These are phyloP conservation scores for Nakaseomyces glabratus DNA, from an alignment of 1,139 yeast genomes.

Conservation along the genomic window DNA sequence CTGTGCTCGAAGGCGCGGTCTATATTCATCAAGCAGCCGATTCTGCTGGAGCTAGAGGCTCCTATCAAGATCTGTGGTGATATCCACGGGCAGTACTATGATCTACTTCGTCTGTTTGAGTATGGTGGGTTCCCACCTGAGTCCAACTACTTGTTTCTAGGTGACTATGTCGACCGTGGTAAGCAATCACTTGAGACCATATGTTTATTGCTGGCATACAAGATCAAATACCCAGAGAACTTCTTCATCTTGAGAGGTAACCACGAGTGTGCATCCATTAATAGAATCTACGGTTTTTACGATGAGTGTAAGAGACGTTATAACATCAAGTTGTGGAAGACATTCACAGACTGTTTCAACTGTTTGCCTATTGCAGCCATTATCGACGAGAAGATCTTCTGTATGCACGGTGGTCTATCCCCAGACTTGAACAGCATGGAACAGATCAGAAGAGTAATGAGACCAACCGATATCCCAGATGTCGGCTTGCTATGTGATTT, in stretches of 20 bases:
- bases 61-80: slow-evolving; percentile 94
- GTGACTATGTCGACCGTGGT: slow-evolving; percentile 97
- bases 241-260: slow-evolving; percentile 90
- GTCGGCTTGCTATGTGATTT: slow-evolving; percentile 90
- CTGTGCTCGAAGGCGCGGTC: slow-evolving; percentile 97
- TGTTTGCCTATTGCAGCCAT: slow-evolving; percentile 97
- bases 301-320: slow-evolving; percentile 96
- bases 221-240: slow-evolving; percentile 94
- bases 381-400: slow-evolving; percentile 90
- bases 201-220: slow-evolving; percentile 83
- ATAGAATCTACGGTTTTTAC: slow-evolving; percentile 91
- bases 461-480: slow-evolving; percentile 97
- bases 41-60: slow-evolving; percentile 87
- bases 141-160: slow-evolving; percentile 85
- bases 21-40: slow-evolving; percentile 95
- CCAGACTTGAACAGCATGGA: slow-evolving; percentile 97
- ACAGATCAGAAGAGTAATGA: slow-evolving; percentile 94
- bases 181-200: slow-evolving; percentile 93
- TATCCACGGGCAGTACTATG: slow-evolving; percentile 95
- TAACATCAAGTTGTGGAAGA: slow-evolving; percentile 94
- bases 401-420: slow-evolving; percentile 96
- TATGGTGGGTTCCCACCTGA: slow-evolving; percentile 98
- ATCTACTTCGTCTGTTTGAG: slow-evolving; percentile 84
- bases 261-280: slow-evolving; percentile 95
- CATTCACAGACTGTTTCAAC: slow-evolving; percentile 94